These are phyloP conservation scores for Epichloe brachyelytri DNA, from an alignment of 2,329 filamentous ascomycete species.

Conservation along the genomic window DNA sequence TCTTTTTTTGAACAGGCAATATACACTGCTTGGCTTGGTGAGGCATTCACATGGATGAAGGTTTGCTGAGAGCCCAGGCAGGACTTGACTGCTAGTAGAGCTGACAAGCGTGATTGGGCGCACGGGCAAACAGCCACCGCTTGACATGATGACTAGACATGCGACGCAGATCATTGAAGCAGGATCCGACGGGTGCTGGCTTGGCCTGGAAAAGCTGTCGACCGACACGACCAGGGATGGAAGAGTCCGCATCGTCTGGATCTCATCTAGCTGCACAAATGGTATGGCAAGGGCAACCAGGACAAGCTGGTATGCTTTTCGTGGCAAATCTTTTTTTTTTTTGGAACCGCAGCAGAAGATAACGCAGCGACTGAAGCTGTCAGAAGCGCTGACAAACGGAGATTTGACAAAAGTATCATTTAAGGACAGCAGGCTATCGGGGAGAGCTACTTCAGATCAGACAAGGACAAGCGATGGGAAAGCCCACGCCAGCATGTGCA, in stretches of 20 bases:
- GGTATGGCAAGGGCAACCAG: not conserved
- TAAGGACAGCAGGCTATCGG: not conserved
- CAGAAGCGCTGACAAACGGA: not conserved
- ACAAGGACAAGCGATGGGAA: not conserved
- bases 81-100: not conserved
- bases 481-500: not conserved
- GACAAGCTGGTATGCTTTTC: not conserved
- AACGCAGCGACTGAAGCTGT: not conserved
- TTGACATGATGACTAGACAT: slow-evolving; percentile 1
- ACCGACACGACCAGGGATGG: not conserved
- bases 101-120: not conserved
- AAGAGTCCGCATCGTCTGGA: not conserved
- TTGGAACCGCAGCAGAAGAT: not conserved
- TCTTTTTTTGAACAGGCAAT: not conserved
- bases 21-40: not conserved
- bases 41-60: not conserved
- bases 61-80: not conserved
- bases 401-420: not conserved
- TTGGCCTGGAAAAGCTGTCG: not conserved
- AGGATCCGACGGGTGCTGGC: not conserved
- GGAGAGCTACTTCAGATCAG: not conserved
- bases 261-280: not conserved
- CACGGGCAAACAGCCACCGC: not conserved
- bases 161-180: not conserved
- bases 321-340: not conserved